Evolutionary conservation across 352 stramenopile genomes (phyloP).

Genomic region (Phytophthora multivora): DNA sequence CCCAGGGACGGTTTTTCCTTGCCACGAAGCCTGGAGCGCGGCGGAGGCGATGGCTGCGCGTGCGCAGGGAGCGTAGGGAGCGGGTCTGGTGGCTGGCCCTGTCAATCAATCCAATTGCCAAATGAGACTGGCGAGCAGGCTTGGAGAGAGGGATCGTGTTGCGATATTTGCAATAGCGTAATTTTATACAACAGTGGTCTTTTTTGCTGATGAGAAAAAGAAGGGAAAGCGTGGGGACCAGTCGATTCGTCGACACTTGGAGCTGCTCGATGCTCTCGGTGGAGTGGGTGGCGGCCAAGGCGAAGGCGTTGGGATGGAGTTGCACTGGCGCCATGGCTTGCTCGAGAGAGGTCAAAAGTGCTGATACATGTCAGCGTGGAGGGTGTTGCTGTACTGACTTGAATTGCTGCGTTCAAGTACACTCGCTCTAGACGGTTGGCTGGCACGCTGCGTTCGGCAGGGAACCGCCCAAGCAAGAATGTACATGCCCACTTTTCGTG

Average conservation of each 20-base stretch:
- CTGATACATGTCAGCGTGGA: not conserved
- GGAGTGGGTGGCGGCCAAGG: not conserved
- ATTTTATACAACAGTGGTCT: not conserved
- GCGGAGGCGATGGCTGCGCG: too few relatives aligned
- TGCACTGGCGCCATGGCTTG: not conserved
- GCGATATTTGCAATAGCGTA: constrained; percentile 11
- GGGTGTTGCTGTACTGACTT: not conserved
- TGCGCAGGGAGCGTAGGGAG: not conserved
- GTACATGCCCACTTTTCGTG: not conserved
- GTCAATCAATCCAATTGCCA: constrained; percentile 33
- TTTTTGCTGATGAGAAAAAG: constrained; percentile 6
- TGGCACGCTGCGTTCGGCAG: not conserved
- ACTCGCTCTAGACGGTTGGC: not conserved
- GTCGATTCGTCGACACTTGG: not conserved
- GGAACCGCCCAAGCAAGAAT: not conserved
- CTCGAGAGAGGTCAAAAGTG: not conserved
- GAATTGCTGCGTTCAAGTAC: not conserved
- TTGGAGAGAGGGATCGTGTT: constrained; percentile 4
- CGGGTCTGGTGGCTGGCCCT: constrained; percentile 9
- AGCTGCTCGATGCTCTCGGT: not conserved
- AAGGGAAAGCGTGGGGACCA: not conserved
- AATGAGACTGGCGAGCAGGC: constrained; percentile 18
- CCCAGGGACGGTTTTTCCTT: constrained; percentile 3
- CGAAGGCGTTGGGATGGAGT: not conserved
- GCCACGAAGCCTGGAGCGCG: not conserved